phyloP scores from a whole-genome alignment of 148 eudicot genomes.

The Rhododendron henanense region DNA sequence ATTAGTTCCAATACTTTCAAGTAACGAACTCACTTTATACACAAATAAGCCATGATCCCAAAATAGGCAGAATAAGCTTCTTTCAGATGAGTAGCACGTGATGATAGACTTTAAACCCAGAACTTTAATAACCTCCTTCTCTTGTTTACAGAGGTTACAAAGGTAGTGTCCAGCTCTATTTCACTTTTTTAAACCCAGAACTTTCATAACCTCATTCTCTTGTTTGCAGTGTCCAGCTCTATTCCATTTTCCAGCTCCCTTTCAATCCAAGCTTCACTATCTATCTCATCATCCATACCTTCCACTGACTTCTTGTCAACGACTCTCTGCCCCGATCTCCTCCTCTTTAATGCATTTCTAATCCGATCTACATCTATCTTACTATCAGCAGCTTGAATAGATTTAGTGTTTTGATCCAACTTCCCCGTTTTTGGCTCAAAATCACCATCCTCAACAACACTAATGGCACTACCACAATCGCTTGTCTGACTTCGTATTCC shows the following conservation, averaged over 20 bases:
- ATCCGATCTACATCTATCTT: conserved; percentile 42
- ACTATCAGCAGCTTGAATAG: conserved; percentile 16
- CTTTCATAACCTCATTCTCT: conserved; percentile 23
- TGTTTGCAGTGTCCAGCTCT: conserved; percentile 29
- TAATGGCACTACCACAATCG: conserved; percentile 40
- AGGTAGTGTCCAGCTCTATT: conserved; percentile 29
- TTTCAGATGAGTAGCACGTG: background rate
- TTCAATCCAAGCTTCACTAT: conserved; percentile 50
- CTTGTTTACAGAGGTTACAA: conserved; percentile 11
- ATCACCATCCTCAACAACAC: conserved; percentile 41
- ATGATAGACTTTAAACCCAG: background rate
- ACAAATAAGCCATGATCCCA: background rate
- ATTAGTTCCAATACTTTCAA: background rate
- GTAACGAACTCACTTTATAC: background rate
- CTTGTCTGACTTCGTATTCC: conserved; percentile 27
- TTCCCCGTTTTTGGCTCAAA: conserved; percentile 15
- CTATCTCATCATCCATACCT: conserved; percentile 24
- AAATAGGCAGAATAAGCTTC: background rate
- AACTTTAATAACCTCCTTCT: conserved; percentile 15
- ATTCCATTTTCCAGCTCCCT: conserved; percentile 60
- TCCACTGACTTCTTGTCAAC: conserved; percentile 20
- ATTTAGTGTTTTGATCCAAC: conserved; percentile 16
- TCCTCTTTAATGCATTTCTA: conserved; percentile 11
- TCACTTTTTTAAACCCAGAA: conserved; percentile 26
- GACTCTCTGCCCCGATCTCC: conserved; percentile 30